Evolutionary conservation across 805 yeast genomes (phyloP).

Genomic region (Candida yuanshanica): DNA sequence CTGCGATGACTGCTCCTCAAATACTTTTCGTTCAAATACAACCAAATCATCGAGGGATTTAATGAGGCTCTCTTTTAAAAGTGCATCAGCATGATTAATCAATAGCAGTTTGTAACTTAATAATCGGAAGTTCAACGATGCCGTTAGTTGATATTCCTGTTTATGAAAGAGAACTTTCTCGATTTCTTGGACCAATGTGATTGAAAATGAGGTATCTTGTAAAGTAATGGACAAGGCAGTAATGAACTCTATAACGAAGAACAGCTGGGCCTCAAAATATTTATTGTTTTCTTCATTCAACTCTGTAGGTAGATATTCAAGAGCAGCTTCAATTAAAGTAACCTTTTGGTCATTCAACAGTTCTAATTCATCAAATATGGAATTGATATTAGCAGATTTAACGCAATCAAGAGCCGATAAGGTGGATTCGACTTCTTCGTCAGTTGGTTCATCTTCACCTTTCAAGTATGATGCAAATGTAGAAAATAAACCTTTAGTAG

Average conservation of each 20-base stretch:
- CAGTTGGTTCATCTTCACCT: slow-evolving; percentile 94
- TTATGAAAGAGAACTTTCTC: slow-evolving; percentile 11
- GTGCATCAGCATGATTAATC: slow-evolving; percentile 10
- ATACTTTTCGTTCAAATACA: slow-evolving; percentile 10
- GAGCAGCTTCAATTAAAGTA: slow-evolving; percentile 26
- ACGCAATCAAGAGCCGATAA: slow-evolving; percentile 79
- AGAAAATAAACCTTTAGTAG: slow-evolving; percentile 76
- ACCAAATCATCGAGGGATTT: slow-evolving; percentile 9
- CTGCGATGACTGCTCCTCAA: slow-evolving; percentile 16
- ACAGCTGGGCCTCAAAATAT: slow-evolving; percentile 18
- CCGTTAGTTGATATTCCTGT: slow-evolving; percentile 22
- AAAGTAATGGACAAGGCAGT: slow-evolving; percentile 8
- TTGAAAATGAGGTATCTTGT: slow-evolving; percentile 1
- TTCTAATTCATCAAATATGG: slow-evolving; percentile 46
- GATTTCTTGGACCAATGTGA: slow-evolving; percentile 22
- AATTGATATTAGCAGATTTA: slow-evolving; percentile 56
- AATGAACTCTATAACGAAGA: slow-evolving; percentile 43
- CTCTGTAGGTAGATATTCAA: slow-evolving; percentile 31
- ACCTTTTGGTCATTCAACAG: background rate
- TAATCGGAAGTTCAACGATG: slow-evolving; percentile 33
- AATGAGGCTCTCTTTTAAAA: slow-evolving; percentile 1
- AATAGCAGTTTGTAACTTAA: slow-evolving; percentile 47
- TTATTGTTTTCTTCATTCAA: slow-evolving; percentile 23
- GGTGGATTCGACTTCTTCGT: slow-evolving; percentile 86
- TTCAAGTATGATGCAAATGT: slow-evolving; percentile 90